These are phyloP conservation scores for Trichoderma semiorbis DNA, from an alignment of 2,329 filamentous ascomycete genomes.

Conservation along the genomic window DNA sequence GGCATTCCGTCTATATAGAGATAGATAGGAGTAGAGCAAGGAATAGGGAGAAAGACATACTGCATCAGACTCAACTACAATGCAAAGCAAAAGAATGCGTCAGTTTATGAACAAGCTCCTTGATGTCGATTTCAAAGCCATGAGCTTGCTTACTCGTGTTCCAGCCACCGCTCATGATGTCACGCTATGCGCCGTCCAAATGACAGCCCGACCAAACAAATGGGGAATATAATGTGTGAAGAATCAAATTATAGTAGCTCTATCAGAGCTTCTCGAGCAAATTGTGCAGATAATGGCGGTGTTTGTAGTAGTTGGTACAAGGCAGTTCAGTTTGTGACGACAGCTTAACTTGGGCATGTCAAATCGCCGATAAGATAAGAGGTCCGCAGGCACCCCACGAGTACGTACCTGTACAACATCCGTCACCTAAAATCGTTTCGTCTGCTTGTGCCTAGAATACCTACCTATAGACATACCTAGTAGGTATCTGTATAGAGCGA, in stretches of 20 bases:
- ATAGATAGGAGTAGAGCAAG: background rate
- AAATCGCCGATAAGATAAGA: constrained; percentile 17
- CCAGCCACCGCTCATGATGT: constrained; percentile 76
- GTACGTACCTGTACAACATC: background rate
- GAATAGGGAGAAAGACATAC: constrained; percentile 45
- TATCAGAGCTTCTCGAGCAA: background rate
- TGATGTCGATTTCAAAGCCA: background rate
- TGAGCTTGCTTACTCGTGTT: constrained; percentile 66
- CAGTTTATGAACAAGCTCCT: background rate
- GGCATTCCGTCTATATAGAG: background rate
- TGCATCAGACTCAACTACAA: constrained; percentile 82
- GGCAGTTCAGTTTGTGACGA: background rate
- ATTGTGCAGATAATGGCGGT: background rate
- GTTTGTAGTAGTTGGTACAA: background rate
- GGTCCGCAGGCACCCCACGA: background rate
- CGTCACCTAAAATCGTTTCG: background rate
- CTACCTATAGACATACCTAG: no score
- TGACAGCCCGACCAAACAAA: background rate
- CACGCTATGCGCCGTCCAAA: background rate
- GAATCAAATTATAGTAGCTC: background rate
- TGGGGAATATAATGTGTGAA: background rate
- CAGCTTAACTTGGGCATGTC: background rate
- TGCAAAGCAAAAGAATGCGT: background rate
- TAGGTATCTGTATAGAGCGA: no score
- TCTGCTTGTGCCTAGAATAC: background rate